phyloP scores from a whole-genome alignment of 1,139 yeast species.

The Taiozyma sp. region DNA sequence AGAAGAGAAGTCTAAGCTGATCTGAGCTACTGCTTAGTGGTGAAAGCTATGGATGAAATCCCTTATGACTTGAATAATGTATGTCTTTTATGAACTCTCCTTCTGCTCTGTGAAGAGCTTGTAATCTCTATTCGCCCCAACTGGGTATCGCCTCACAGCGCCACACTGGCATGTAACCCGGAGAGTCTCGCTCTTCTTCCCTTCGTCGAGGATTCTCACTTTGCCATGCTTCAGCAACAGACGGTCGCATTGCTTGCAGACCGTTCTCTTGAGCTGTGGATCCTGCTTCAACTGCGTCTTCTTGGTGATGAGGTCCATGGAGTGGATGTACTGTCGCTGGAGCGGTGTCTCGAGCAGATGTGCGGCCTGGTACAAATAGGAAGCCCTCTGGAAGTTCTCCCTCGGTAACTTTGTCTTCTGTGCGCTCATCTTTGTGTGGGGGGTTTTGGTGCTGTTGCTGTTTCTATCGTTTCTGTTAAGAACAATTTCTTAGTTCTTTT shows the following conservation, averaged over 20 bases:
- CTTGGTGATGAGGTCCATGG: constrained; percentile 47
- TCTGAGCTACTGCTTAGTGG: not conserved
- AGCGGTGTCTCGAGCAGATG: constrained; percentile 28
- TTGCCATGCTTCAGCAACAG: constrained; percentile 41
- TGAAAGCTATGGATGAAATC: not conserved
- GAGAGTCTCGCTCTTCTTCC: constrained; percentile 27
- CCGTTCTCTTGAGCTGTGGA: constrained; percentile 54
- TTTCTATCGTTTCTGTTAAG: not conserved
- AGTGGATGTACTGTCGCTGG: constrained; percentile 45
- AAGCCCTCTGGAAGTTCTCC: constrained; percentile 36
- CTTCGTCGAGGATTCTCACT: constrained; percentile 26
- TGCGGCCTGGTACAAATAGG: constrained; percentile 47
- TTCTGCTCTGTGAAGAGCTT: constrained; percentile 23
- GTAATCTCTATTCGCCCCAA: constrained; percentile 32
- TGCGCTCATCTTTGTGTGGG: not conserved
- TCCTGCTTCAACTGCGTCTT: constrained; percentile 59
- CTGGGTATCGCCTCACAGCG: constrained; percentile 32
- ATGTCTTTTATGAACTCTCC: not conserved
- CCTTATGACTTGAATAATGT: not conserved
- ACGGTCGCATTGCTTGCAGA: constrained; percentile 57
- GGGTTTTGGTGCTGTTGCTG: not conserved
- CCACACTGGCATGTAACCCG: constrained; percentile 35
- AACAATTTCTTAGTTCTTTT: not conserved
- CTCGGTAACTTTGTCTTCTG: not conserved
- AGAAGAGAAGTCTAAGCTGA: not conserved